Conservation (phyloP, 169 alveolate genomes). For the Plasmodium vivax region DNA sequence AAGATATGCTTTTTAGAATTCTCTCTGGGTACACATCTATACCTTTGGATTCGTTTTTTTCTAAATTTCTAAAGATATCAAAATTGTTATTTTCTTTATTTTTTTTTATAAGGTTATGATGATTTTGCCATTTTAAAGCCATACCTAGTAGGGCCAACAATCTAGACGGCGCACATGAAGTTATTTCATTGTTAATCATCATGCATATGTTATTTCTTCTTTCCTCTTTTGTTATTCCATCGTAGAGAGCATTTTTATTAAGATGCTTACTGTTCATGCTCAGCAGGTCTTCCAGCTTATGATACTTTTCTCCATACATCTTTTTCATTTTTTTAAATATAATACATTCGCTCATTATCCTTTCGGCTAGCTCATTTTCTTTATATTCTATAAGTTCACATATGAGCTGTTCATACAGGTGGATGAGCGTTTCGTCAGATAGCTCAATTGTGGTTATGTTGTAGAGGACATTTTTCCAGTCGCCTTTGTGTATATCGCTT, state of each 20-base stretch:
- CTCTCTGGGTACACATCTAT: conserved; percentile 77
- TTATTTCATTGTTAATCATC: conserved; percentile 76
- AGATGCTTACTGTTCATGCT: conserved; percentile 10
- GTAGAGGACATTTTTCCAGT: conserved; percentile 84
- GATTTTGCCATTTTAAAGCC: conserved; percentile 87
- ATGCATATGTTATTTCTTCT: conserved; percentile 60
- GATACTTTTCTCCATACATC: conserved; percentile 42
- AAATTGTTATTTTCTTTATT: conserved; percentile 70
- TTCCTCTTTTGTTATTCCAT: conserved; percentile 69
- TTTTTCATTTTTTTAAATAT: conserved; percentile 72
- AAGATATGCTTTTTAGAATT: conserved; percentile 79
- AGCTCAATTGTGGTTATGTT: conserved; percentile 81
- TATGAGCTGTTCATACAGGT: conserved; percentile 83
- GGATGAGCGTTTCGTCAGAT: conserved; percentile 80
- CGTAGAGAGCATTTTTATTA: conserved; percentile 40
- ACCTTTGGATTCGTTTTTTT: conserved; percentile 70
- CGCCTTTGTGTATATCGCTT: conserved; percentile 83
- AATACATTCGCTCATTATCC: conserved; percentile 60
- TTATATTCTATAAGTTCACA: conserved; percentile 83
- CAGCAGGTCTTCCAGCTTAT: conserved; percentile 17
- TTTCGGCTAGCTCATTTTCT: conserved; percentile 80
- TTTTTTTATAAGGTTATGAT: conserved; percentile 80
- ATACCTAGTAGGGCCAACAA: conserved; percentile 82
- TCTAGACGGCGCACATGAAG: conserved; percentile 84
- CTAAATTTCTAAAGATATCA: conserved; percentile 83